Conservation (phyloP, 805 yeast genomes). For the Jamesozyma piceae region DNA sequence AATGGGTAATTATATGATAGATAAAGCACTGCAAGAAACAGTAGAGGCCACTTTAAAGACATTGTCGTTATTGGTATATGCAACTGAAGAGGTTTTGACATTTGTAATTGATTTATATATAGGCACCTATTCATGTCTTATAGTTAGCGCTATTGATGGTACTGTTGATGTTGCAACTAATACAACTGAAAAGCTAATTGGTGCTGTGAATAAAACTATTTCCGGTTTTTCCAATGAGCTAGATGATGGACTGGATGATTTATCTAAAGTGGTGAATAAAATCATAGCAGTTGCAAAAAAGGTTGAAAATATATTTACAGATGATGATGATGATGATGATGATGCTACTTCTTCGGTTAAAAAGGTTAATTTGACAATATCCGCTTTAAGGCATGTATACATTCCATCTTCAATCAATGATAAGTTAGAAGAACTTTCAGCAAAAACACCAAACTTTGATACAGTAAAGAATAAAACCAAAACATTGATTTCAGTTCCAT, state of each 20-base stretch:
- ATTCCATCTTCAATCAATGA: slow-evolving; percentile 59
- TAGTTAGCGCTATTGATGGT: slow-evolving; percentile 66
- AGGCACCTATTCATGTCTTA: slow-evolving; percentile 81
- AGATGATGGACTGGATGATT: slow-evolving; percentile 53
- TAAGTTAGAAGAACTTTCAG: slow-evolving; percentile 43
- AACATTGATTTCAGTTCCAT: slow-evolving; percentile 48
- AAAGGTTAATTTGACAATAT: slow-evolving; percentile 50
- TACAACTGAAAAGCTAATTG: slow-evolving; percentile 55
- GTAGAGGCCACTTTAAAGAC: slow-evolving; percentile 38
- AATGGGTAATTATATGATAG: slow-evolving; percentile 45
- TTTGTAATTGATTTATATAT: slow-evolving; percentile 64
- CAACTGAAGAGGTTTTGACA: slow-evolving; percentile 47
- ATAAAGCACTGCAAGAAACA: slow-evolving; percentile 39
- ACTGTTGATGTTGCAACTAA: slow-evolving; percentile 64
- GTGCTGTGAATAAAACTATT: slow-evolving; percentile 53
- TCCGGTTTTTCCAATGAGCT: slow-evolving; percentile 47
- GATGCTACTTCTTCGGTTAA: slow-evolving; percentile 22
- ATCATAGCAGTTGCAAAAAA: slow-evolving; percentile 43
- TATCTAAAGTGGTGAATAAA: slow-evolving; percentile 49
- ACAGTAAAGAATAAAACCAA: slow-evolving; percentile 53
- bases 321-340: slow-evolving; percentile 27
- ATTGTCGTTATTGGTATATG: slow-evolving; percentile 42
- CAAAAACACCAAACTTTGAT: slow-evolving; percentile 55
- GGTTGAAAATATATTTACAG: slow-evolving; percentile 48
- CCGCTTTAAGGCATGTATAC: slow-evolving; percentile 43